These are phyloP conservation scores for Schrenkiella parvula DNA, from an alignment of 345 rosid species.

Conservation along the genomic window DNA sequence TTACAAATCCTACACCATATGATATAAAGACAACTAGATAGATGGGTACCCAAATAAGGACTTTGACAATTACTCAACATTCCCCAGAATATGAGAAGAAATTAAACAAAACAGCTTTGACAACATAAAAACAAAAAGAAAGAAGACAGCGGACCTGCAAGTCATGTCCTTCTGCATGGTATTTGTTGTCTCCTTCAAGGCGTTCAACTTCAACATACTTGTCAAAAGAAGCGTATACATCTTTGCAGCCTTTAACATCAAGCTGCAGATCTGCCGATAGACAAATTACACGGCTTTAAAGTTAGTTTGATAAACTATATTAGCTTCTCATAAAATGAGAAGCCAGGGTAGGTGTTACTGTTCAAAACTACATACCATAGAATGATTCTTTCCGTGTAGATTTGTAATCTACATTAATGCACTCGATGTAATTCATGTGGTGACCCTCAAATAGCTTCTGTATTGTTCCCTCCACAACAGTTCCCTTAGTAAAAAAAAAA, in stretches of 20 bases:
- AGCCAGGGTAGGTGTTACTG: background rate
- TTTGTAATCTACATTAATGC: conserved; percentile 94
- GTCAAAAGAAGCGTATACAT: conserved; percentile 97
- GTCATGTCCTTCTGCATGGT: conserved; percentile 89
- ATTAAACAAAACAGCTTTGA: conserved; percentile 20
- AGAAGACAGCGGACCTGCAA: conserved; percentile 64
- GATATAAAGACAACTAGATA: background rate
- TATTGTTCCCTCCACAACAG: conserved; percentile 98
- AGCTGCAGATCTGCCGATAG: conserved; percentile 84
- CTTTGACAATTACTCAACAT: background rate
- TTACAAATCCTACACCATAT: background rate
- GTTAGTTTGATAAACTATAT: conserved; percentile 6
- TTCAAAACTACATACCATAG: conserved; percentile 56
- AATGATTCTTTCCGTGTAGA: conserved; percentile 95
- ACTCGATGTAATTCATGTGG: conserved; percentile 96
- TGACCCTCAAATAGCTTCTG: conserved; percentile 97
- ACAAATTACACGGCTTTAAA: conserved; percentile 7
- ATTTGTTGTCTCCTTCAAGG: conserved; percentile 97
- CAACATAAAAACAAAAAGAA: background rate
- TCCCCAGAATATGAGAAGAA: background rate
- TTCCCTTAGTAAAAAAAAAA: conserved; percentile 47
- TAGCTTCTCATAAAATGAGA: conserved; percentile 7
- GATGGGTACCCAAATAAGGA: background rate
- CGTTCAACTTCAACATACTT: conserved; percentile 99
- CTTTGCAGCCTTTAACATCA: conserved; percentile 96